Evolutionary conservation across 768 basidiomycete genomes (phyloP), one percentile per base, ranked within the genome.

Genomic region (Kwoniella botswanensis): DNA sequence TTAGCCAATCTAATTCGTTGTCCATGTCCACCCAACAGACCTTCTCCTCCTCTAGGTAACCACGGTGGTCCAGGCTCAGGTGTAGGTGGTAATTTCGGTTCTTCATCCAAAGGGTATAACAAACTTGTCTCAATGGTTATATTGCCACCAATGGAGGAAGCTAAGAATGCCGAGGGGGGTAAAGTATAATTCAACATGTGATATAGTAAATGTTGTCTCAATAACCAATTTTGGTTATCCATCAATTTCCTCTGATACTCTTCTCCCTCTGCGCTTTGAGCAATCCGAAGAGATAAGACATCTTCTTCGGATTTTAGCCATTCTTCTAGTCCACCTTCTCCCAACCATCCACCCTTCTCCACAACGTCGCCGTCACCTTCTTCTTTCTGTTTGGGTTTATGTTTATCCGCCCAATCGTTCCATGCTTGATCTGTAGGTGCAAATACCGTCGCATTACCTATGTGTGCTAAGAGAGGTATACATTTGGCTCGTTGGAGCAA

Each of bases 381-480:
- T 21, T 26, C 12, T 17, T 65, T 55, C 11, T 35, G 56, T 13
- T 67, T 52, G 15, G 76, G 74, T 21, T 44, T 60, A 68, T 78
- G 65, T 26, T 61, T 52, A 13, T 73, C 72, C 12, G 76, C 78
- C 82, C 82, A 83, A 9, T 70, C 59, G 21, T 73, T 69, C 82
- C 82, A 83, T 2, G 97, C 97, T 69, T 93, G 90, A 84, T 99
- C 95, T 21, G 93, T 97, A 1, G 97, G 97, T 1, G 97, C 97
- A 79, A 98, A 98, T 58, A 99, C 82, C 29, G 97, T 97, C 80
- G 88, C 88, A 52, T 86, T 88, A 69, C 92, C 90, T 74, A 99
- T 89, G 74, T 86, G 89, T 83, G 96, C 97, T 73, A 99, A 87
- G 6, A 93, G 93, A 1, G 97, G 97, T 65, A 99, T 90, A 72